Conservation (phyloP, 257 asterid species). For the Leonotis leonurus region DNA sequence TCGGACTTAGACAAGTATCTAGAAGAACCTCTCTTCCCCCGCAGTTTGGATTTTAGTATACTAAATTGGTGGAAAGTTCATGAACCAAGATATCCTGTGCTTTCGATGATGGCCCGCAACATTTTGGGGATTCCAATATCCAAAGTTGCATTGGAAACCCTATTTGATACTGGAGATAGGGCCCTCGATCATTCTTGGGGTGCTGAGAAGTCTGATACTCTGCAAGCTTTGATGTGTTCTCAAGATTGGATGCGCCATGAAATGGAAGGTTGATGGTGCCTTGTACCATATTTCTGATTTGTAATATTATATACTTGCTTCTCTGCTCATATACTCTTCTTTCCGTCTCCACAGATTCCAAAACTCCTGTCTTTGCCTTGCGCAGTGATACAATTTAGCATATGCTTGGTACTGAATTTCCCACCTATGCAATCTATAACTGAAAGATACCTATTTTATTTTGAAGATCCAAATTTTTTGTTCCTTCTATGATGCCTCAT, state of each 20-base stretch:
- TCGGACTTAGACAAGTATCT: constrained; percentile 88
- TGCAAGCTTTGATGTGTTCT: constrained; percentile 82
- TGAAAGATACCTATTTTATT: neutral
- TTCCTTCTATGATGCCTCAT: neutral
- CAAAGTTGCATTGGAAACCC: constrained; percentile 43
- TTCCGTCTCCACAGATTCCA: constrained; percentile 29
- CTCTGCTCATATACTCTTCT: constrained; percentile 22
- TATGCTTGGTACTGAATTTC: constrained; percentile 12
- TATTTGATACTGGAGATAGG: constrained; percentile 54
- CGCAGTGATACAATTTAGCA: constrained; percentile 32
- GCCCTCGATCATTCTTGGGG: constrained; percentile 45
- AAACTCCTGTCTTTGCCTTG: constrained; percentile 27
- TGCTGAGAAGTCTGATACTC: constrained; percentile 56
- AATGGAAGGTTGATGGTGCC: constrained; percentile 41
- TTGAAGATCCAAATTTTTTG: neutral
- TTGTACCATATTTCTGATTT: constrained; percentile 2
- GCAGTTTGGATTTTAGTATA: constrained; percentile 60
- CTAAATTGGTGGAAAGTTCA: constrained; percentile 97
- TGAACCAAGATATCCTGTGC: constrained; percentile 75
- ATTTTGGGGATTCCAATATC: constrained; percentile 84
- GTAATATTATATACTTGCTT: neutral
- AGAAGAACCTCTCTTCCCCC: constrained; percentile 84
- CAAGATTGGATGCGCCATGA: constrained; percentile 77
- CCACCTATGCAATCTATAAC: constrained; percentile 5
- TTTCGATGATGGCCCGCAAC: constrained; percentile 86